These are phyloP conservation scores for Symmetrospora coprosmae DNA, from an alignment of 768 basidiomycete genomes.

Conservation along the genomic window DNA sequence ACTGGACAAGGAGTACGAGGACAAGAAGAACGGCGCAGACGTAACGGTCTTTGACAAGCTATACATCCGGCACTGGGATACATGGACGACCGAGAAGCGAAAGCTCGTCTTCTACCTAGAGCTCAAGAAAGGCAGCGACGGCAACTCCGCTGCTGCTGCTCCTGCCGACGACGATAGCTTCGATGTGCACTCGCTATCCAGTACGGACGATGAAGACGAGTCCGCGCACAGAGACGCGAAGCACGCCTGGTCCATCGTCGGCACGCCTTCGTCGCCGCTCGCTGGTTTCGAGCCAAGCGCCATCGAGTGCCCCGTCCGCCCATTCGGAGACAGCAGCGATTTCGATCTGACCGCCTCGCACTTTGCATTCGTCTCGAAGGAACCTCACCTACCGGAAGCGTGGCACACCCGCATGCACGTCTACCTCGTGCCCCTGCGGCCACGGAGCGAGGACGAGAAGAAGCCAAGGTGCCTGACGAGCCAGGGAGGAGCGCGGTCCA, in stretches of 20 bases:
- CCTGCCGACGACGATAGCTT: constrained; percentile 19
- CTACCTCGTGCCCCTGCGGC: constrained; percentile 50
- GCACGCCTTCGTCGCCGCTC: constrained; percentile 30
- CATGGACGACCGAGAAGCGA: constrained; percentile 55
- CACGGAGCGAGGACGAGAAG: constrained; percentile 37
- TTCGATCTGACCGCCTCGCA: constrained; percentile 57
- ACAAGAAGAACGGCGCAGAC: constrained; percentile 52
- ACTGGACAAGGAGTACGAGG: constrained; percentile 51
- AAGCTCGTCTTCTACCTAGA: constrained; percentile 57
- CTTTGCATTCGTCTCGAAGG: constrained; percentile 74
- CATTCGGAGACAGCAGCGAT: constrained; percentile 71
- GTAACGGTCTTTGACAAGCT: constrained; percentile 50
- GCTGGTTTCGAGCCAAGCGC: neutral
- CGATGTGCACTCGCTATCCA: constrained; percentile 1
- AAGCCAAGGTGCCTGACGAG: constrained; percentile 54
- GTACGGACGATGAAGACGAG: neutral
- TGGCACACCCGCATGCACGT: constrained; percentile 84
- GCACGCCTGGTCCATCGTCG: constrained; percentile 50
- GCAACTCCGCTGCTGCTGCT: neutral
- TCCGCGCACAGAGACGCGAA: no score
- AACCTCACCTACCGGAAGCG: constrained; percentile 58
- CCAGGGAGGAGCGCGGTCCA: constrained; percentile 63
- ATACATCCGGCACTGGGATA: constrained; percentile 64
- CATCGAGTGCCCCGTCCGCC: constrained; percentile 51
- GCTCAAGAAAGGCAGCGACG: constrained; percentile 44